Evolutionary conservation across 805 yeast species (phyloP).

Genomic region (Starmerella apicola): DNA sequence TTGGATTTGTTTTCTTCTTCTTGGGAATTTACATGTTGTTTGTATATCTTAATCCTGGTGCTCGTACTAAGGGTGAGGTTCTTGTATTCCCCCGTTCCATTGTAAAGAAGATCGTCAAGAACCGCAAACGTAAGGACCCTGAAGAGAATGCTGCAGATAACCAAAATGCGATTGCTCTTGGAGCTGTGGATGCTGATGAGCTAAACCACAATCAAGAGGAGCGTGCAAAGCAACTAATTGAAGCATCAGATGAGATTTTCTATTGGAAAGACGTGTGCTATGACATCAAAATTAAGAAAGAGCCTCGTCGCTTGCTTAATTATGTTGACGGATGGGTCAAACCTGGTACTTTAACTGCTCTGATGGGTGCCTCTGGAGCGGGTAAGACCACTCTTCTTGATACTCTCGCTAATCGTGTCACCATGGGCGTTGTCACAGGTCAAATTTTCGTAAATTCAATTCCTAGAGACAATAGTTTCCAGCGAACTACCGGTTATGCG

Average conservation of each 20-base stretch:
- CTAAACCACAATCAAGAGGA: constrained; percentile 17
- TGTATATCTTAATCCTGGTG: constrained; percentile 24
- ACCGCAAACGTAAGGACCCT: constrained; percentile 1
- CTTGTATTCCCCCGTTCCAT: constrained; percentile 21
- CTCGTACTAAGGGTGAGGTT: constrained; percentile 27
- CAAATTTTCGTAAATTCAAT: constrained; percentile 62
- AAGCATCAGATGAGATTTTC: constrained; percentile 37
- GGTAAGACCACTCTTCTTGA: constrained; percentile 71
- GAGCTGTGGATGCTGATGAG: constrained; percentile 23
- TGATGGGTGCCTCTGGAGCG: constrained; percentile 83
- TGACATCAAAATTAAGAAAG: constrained; percentile 36
- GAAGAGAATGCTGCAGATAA: constrained; percentile 25
- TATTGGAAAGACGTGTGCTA: constrained; percentile 54
- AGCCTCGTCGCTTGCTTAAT: constrained; percentile 31
- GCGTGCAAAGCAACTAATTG: constrained; percentile 19
- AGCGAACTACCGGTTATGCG: constrained; percentile 66
- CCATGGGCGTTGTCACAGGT: constrained; percentile 59
- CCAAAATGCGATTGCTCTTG: constrained; percentile 21
- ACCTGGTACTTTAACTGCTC: constrained; percentile 70
- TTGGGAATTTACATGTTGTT: constrained; percentile 27
- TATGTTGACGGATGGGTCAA: constrained; percentile 59
- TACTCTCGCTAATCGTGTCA: constrained; percentile 58
- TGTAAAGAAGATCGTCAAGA: constrained; percentile 10
- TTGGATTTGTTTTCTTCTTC: constrained; percentile 39
- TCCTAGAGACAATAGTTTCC: constrained; percentile 51